Evolutionary conservation across 805 yeast species (phyloP), one percentile per base, ranked within the genome.

Genomic region (Isabelozyma pseudorhagii): DNA sequence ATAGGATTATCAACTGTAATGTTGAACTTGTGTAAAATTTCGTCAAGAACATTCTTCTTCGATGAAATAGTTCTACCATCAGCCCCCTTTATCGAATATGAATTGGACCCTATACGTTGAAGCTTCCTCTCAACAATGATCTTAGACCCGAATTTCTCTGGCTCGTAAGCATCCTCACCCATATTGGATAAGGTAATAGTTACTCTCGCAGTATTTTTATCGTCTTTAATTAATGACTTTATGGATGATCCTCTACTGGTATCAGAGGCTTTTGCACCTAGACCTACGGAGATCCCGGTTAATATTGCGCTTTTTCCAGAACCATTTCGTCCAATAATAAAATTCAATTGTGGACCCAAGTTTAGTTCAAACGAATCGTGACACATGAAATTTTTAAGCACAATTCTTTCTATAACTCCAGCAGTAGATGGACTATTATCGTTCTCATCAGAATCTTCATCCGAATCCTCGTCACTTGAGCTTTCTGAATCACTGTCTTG

Each of bases 241-340:
- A 89, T 71, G 8, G 84, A 79, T 13, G 81, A 72, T 6, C 96
- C 97, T 64, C 99, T 80, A 60, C 86, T 88, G 0, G 99, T 93
- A 45, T 84, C 89, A 17, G 84, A 75, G 0, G 97, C 97, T 57
- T 85, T 86, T 1, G 96, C 94, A 17, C 97, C 97, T 2, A 93
- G 67, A 2, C 96, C 93, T 5, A 90, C 85, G 7, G 92, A 83
- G 1, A 92, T 82, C 0, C 96, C 97, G 0, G 97, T 90, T 50
- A 92, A 69, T 15, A 92, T 79, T 1, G 97, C 96, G 62, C 89
- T 81, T 62, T 92, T 92, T 29, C 98, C 98, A 38, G 92, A 83
- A 2, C 98, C 98, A 61, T 92, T 92, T 49, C 86, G 77, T 17
- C 98, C 98, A 39, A 89, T 85, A 49, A 92, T 89, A 61, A 92